These are phyloP conservation scores for Juglanconis sp. DNA, from an alignment of 2,329 filamentous ascomycete species.

Conservation along the genomic window DNA sequence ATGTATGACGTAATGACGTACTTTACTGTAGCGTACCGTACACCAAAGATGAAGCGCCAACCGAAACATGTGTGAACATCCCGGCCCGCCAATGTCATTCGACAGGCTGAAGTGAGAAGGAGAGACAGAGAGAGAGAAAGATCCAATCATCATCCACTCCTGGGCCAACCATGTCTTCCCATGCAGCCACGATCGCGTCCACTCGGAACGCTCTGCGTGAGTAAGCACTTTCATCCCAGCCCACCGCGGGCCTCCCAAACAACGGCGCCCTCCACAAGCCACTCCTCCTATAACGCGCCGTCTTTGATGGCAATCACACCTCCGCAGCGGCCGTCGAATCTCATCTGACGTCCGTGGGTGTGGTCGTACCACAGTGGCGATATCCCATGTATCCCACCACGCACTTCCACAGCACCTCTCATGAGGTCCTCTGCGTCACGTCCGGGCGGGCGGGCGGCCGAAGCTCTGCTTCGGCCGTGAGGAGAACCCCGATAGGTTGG, in stretches of 20 bases:
- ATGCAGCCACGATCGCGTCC: constrained; percentile 25
- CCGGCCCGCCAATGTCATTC: too few species aligned
- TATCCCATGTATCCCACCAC: constrained; percentile 66
- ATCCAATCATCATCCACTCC: neutral
- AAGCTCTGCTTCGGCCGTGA: constrained; percentile 65
- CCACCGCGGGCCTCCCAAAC: constrained; percentile 57
- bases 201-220: constrained; percentile 51
- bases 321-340: constrained; percentile 51
- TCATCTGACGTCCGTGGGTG: constrained; percentile 50
- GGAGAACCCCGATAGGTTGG: constrained; percentile 53
- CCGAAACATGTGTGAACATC: too few species aligned
- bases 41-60: too few species aligned
- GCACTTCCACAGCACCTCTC: constrained; percentile 66
- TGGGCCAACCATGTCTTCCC: neutral
- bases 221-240: constrained; percentile 56
- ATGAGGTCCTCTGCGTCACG: constrained; percentile 63
- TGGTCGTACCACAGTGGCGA: constrained; percentile 62
- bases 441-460: constrained; percentile 49
- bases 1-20: too few species aligned
- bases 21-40: too few species aligned
- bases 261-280: constrained; percentile 62
- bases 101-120: too few species aligned
- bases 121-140: too few species aligned
- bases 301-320: constrained; percentile 40
- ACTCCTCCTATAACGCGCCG: constrained; percentile 62